Percentiles rank a stretch among this genome's conserved stretches.
Evolutionary conservation across 2,329 filamentous ascomycete genomes (phyloP).

Genomic region (Aspergillus pseudotamarii): DNA sequence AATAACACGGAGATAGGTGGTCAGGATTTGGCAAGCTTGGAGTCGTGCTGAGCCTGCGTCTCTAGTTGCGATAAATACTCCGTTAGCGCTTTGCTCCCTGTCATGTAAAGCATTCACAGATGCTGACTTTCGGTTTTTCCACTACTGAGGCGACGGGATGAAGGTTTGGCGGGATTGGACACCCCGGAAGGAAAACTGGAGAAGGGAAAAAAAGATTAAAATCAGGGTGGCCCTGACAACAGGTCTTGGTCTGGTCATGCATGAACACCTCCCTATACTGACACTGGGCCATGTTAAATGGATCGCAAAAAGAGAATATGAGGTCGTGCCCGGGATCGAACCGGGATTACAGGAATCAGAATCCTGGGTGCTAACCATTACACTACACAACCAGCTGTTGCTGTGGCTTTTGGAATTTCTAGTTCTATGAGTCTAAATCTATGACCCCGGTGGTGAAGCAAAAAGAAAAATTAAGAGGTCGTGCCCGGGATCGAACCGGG

Average conservation of each 20-base stretch:
- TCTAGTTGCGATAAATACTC: background rate
- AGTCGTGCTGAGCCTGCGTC: background rate
- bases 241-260: background rate
- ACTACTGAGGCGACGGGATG: background rate
- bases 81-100: background rate
- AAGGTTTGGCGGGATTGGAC: background rate
- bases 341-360: slow-evolving; percentile 2
- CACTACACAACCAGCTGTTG: background rate
- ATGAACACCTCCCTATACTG: background rate
- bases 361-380: slow-evolving; percentile 1
- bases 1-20: background rate
- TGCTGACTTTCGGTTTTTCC: background rate
- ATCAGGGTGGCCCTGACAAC: background rate
- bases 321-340: slow-evolving; percentile 6
- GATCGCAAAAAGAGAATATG: background rate
- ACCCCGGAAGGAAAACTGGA: background rate
- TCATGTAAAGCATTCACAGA: background rate
- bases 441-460: too few species aligned
- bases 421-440: background rate
- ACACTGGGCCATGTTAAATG: background rate
- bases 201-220: background rate
- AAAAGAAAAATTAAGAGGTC: background rate
- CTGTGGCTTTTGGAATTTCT: background rate
- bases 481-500: background rate
- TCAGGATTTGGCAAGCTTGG: background rate